Conservation (phyloP, 768 basidiomycete species). For the Trametes maxima region DNA sequence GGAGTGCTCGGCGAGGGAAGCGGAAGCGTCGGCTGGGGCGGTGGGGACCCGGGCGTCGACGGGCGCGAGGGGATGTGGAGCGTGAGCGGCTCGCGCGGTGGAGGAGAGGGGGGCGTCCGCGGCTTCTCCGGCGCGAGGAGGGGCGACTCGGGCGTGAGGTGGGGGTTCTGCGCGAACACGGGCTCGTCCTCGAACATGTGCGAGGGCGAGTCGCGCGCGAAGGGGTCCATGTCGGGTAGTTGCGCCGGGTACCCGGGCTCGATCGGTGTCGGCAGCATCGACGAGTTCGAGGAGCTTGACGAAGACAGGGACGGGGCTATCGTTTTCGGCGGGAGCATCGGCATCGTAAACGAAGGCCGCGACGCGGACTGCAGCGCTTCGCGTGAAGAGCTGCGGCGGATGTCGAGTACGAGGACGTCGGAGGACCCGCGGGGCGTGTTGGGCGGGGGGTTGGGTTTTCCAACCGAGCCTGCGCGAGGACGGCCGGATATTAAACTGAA, state of each 20-base stretch:
- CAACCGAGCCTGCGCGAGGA: slow-evolving; percentile 30
- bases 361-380: slow-evolving; percentile 19
- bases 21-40: slow-evolving; percentile 30
- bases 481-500: slow-evolving; percentile 33
- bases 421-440: slow-evolving; percentile 22
- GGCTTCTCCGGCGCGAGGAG: slow-evolving; percentile 7
- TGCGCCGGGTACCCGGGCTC: slow-evolving; percentile 16
- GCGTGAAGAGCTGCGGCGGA: slow-evolving; percentile 17
- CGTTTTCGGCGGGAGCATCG: slow-evolving; percentile 3
- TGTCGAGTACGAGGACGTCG: slow-evolving; percentile 24
- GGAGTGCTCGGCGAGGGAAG: slow-evolving; percentile 30
- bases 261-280: slow-evolving; percentile 28
- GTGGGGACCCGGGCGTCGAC: slow-evolving; percentile 21
- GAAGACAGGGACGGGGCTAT: slow-evolving; percentile 21
- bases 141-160: slow-evolving; percentile 15
- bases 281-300: slow-evolving; percentile 23
- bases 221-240: slow-evolving; percentile 24
- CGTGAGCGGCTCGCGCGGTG: slow-evolving; percentile 4
- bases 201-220: slow-evolving; percentile 22
- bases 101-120: slow-evolving; percentile 7
- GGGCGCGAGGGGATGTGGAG: slow-evolving; percentile 21
- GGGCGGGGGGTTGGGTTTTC: slow-evolving; percentile 26
- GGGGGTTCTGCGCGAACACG: slow-evolving; percentile 19
- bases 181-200: slow-evolving; percentile 18
- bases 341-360: slow-evolving; percentile 17